These are phyloP conservation scores for Aristolochia contorta DNA, from an alignment of 164 flowering plant genomes.

Conservation along the genomic window DNA sequence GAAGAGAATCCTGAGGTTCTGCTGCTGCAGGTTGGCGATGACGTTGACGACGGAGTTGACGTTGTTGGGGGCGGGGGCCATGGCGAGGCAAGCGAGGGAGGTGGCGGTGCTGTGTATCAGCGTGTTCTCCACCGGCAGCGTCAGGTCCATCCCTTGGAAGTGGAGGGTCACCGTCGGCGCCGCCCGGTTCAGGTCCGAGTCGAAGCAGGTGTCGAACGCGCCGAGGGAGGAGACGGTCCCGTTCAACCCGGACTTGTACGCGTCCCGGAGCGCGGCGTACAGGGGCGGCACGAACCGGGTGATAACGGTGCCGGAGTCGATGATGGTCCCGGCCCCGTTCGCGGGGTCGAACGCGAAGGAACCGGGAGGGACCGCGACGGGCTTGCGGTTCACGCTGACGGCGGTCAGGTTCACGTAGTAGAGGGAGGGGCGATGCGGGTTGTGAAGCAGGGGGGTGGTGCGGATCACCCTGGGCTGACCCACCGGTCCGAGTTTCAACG, in stretches of 20 bases:
- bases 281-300: slow-evolving; percentile 67
- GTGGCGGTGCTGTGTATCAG: slow-evolving; percentile 72
- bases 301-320: slow-evolving; percentile 87
- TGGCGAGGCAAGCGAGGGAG: slow-evolving; percentile 63
- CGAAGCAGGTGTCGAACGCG: slow-evolving; percentile 80
- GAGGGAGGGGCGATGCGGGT: slow-evolving; percentile 74
- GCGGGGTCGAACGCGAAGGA: slow-evolving; percentile 46
- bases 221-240: slow-evolving; percentile 56
- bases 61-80: slow-evolving; percentile 75
- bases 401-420: slow-evolving; percentile 87
- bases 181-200: slow-evolving; percentile 24
- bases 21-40: slow-evolving; percentile 86
- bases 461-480: slow-evolving; percentile 63
- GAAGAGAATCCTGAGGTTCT: slow-evolving; percentile 65
- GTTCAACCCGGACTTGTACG: slow-evolving; percentile 43
- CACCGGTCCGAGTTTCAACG: slow-evolving; percentile 60
- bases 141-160: slow-evolving; percentile 57
- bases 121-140: slow-evolving; percentile 64
- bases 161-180: slow-evolving; percentile 56
- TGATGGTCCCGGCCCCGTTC: slow-evolving; percentile 81
- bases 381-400: slow-evolving; percentile 49
- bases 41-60: slow-evolving; percentile 70
- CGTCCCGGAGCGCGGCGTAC: slow-evolving; percentile 54
- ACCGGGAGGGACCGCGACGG: slow-evolving; percentile 38
- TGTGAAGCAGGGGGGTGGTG: slow-evolving; percentile 70